Base-by-base conservation (phyloP, 176 grass and related monocot genomes). In the bread wheat (Triticum aestivum) region DNA sequence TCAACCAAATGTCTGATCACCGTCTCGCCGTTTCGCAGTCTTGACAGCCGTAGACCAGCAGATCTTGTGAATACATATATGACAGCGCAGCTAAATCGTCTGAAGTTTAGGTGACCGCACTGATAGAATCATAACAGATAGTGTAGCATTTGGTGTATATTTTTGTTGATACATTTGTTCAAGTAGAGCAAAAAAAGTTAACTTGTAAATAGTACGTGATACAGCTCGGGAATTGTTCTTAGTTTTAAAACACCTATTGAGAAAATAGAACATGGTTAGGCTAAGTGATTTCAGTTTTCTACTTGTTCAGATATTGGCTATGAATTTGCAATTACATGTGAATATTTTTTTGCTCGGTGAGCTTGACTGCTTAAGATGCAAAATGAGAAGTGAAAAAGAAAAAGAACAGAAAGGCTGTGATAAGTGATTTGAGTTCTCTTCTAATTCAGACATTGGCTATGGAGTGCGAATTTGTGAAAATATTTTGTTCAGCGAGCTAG, bases 1-100 rank as follows among this genome's bases (percentile, higher is more conserved):
- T 91, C 58, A 84, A 89, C 34, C 83, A 79, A 67, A 94, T 89
- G 71, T 85, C 81, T 62, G 87, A 94, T 58, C 59, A 78, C 8
- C 59, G 62, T 12, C 35, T 89, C 3, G 11, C 79, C 2, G 47
- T 81, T 68, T 84, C 84, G 8, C 73, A 77, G 61, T 79, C 84
- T 11, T 83, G 61, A 84, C 61, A 84, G 12, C n/a, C n/a, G 9
- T 68, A 69, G 78, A 62, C 12, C 13, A 52, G 70, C 7, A 47
- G 35, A 52, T 38, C 38, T 69, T 82, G 83, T 86, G 81, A 81
- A 82, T 85, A 81, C 29, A 45, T 32, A 85, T 62, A 65, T 35
- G 44, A 69, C 69, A 58, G 10, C 11, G 0, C 42, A 42, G 52
- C 8, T 58, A 75, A 68, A 82, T 81, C 4, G 45, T 86, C 10